phyloP scores from a whole-genome alignment of 2,329 filamentous ascomycete genomes.

The Endocalyx cinctus region DNA sequence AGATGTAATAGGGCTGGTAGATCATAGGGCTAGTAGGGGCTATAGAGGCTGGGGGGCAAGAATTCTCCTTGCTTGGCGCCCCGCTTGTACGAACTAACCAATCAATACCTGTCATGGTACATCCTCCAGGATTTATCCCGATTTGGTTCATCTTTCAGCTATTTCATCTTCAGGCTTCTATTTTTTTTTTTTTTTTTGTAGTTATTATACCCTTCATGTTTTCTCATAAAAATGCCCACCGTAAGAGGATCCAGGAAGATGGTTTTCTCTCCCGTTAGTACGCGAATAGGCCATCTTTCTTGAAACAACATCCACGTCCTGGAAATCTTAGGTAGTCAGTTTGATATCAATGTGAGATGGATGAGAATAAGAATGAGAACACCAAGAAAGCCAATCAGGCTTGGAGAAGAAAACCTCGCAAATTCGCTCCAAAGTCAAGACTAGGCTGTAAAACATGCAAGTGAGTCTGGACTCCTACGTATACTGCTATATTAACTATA shows the following conservation, averaged over 20 bases:
- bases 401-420: constrained; percentile 33
- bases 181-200: background rate
- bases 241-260: no score
- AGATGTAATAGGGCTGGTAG: no score
- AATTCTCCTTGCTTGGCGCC: constrained; percentile 2
- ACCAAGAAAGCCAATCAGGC: constrained; percentile 13
- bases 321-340: no score
- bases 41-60: background rate
- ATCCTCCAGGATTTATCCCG: background rate
- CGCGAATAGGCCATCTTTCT: constrained; percentile 6
- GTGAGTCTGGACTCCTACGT: constrained; percentile 24
- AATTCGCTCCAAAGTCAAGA: constrained; percentile 34
- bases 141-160: background rate
- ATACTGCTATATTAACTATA: background rate
- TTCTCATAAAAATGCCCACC: background rate
- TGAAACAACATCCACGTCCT: no score
- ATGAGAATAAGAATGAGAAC: background rate
- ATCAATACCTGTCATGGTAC: constrained; percentile 12
- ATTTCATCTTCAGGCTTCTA: background rate
- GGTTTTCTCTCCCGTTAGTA: no score
- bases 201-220: background rate
- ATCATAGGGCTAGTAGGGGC: no score
- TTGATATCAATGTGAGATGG: no score
- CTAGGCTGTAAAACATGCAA: constrained; percentile 37
- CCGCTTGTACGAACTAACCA: constrained; percentile 21